Percentiles rank a stretch among this genome's conserved stretches.
Conservation (phyloP, 495 filamentous ascomycete genomes). For the Aspergillus baeticus region DNA sequence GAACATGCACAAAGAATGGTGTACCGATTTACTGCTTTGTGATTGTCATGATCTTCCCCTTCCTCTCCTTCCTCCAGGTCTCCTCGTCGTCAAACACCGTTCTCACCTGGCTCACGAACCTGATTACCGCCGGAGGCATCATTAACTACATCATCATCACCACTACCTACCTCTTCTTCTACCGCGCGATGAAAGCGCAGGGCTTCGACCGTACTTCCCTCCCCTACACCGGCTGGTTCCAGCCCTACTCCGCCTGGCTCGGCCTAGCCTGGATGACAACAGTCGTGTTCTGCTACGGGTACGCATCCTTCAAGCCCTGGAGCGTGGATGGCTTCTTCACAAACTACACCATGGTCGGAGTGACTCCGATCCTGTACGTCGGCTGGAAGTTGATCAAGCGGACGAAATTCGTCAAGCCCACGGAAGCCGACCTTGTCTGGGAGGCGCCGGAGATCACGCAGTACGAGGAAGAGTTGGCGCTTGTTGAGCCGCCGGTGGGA, state of each 20-base stretch:
- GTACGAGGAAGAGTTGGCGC: conserved; percentile 21
- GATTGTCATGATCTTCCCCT: conserved; percentile 43
- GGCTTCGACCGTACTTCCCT: conserved; percentile 50
- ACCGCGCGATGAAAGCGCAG: conserved; percentile 54
- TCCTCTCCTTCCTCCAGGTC: conserved; percentile 44
- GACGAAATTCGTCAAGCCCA: conserved; percentile 46
- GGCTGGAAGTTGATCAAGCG: conserved; percentile 57
- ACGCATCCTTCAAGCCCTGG: conserved; percentile 52
- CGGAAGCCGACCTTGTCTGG: conserved; percentile 56
- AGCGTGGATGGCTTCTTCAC: conserved; percentile 51
- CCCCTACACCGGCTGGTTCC: conserved; percentile 56
- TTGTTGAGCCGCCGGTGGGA: not conserved
- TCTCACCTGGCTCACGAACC: conserved; percentile 32
- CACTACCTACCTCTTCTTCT: conserved; percentile 57
- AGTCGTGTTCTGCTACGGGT: conserved; percentile 51
- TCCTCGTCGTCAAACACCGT: conserved; percentile 26
- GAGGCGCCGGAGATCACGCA: conserved; percentile 31
- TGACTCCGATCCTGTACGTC: conserved; percentile 45
- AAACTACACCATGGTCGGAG: conserved; percentile 55
- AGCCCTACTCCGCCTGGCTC: conserved; percentile 56
- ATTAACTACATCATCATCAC: conserved; percentile 56
- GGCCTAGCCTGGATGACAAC: conserved; percentile 39
- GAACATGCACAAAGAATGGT: conserved; percentile 37
- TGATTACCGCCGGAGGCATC: conserved; percentile 42
- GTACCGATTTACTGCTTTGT: conserved; percentile 44